Evolutionary conservation across 331 rosid genomes (phyloP).

Genomic region (Malus hybrid): DNA sequence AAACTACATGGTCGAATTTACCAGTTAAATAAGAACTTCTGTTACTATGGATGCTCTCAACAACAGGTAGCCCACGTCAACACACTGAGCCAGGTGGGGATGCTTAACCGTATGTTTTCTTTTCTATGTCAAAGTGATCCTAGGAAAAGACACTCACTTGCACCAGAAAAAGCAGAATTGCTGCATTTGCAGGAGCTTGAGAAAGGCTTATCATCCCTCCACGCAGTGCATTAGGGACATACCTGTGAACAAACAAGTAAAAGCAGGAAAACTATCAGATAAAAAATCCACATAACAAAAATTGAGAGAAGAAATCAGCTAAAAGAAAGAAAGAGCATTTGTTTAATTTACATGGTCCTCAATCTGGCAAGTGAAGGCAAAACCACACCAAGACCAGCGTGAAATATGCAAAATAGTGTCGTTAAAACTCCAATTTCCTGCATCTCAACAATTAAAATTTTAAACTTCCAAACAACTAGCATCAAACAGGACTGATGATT

Average conservation of each 20-base stretch:
- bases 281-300: constrained; percentile 9
- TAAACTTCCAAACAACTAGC: constrained; percentile 12
- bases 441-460: constrained; percentile 24
- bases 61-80: neutral
- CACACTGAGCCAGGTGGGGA: neutral
- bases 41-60: neutral
- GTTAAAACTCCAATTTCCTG: constrained; percentile 83
- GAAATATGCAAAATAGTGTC: constrained; percentile 68
- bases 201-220: constrained; percentile 96
- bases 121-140: neutral
- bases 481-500: constrained; percentile 7
- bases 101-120: neutral
- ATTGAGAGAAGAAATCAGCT: neutral
- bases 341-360: constrained; percentile 76
- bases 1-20: neutral
- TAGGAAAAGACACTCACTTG: constrained; percentile 43
- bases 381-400: constrained; percentile 64
- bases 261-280: constrained; percentile 12
- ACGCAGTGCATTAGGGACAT: constrained; percentile 90
- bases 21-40: neutral
- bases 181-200: constrained; percentile 70
- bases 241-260: constrained; percentile 42
- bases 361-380: constrained; percentile 87
- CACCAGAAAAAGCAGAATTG: constrained; percentile 59
- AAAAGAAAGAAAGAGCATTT: neutral